Evolutionary conservation across 2,329 filamentous ascomycete species (phyloP).

Genomic region (Diaporthe sp.): DNA sequence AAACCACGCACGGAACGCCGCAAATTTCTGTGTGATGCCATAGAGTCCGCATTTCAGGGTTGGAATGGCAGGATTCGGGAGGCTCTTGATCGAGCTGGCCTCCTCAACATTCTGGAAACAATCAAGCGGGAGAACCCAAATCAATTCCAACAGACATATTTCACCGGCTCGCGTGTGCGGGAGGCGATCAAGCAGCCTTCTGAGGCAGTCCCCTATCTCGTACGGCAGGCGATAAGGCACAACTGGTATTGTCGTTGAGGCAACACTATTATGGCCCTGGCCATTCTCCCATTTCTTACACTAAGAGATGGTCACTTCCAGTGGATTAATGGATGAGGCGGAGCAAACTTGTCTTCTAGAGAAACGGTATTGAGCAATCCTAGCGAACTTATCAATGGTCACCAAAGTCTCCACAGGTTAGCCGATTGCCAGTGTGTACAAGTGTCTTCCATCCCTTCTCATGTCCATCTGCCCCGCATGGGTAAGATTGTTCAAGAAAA

Average conservation of each 20-base stretch:
- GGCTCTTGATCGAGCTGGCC: background rate
- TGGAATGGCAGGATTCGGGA: background rate
- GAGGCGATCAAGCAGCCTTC: rapidly evolving
- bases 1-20: rapidly evolving
- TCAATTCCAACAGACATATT: background rate
- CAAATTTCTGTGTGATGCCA: rapidly evolving
- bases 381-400: background rate
- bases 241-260: background rate
- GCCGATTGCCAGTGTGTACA: background rate
- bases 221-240: background rate
- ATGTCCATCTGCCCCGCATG: background rate
- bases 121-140: too few relatives aligned
- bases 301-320: too few relatives aligned
- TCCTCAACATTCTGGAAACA: background rate
- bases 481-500: background rate
- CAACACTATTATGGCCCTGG: background rate
- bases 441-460: background rate
- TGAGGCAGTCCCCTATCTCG: background rate
- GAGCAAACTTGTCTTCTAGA: background rate
- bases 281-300: background rate
- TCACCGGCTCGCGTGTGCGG: background rate
- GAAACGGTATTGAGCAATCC: background rate
- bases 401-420: background rate
- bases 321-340: background rate
- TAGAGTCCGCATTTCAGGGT: rapidly evolving